These are phyloP conservation scores for Arxiozyma slooffiae DNA, from an alignment of 1,139 yeast genomes.

Conservation along the genomic window DNA sequence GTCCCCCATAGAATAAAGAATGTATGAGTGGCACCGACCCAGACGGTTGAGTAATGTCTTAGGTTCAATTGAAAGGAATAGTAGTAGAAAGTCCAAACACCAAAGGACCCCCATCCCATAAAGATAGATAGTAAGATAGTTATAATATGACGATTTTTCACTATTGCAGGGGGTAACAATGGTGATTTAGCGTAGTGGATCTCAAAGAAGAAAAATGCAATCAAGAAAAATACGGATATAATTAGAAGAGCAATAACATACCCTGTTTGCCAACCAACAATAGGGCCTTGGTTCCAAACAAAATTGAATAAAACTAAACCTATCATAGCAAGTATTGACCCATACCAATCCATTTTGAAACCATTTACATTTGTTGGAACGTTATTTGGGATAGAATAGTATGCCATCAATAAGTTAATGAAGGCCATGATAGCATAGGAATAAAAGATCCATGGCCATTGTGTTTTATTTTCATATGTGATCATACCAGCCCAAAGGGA, in stretches of 20 bases:
- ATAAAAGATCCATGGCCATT: slow-evolving; percentile 49
- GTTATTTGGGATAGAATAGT: slow-evolving; percentile 33
- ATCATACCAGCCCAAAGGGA: slow-evolving; percentile 42
- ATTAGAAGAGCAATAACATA: slow-evolving; percentile 40
- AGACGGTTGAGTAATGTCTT: slow-evolving; percentile 39
- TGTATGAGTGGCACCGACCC: slow-evolving; percentile 38
- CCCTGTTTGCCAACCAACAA: slow-evolving; percentile 42
- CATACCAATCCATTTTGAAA: slow-evolving; percentile 36
- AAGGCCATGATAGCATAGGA: slow-evolving; percentile 35
- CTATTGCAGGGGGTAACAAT: slow-evolving; percentile 38
- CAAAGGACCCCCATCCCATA: slow-evolving; percentile 54
- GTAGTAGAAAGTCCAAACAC: slow-evolving; percentile 39
- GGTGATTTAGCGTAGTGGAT: slow-evolving; percentile 31
- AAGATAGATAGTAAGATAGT: slow-evolving; percentile 31
- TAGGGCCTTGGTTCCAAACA: slow-evolving; percentile 48
- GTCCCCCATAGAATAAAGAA: slow-evolving; percentile 41
- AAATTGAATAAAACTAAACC: slow-evolving; percentile 44
- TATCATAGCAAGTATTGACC: slow-evolving; percentile 38
- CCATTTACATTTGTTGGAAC: slow-evolving; percentile 19
- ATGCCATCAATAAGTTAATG: slow-evolving; percentile 29
- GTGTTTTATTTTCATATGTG: slow-evolving; percentile 31
- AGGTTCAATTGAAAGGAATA: slow-evolving; percentile 37
- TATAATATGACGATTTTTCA: slow-evolving; percentile 27
- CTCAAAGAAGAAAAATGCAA: slow-evolving; percentile 28
- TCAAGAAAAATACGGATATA: slow-evolving; percentile 34